These are phyloP conservation scores for Scenedesmus sp. DNA, from an alignment of 163 green algal species.

Conservation along the genomic window DNA sequence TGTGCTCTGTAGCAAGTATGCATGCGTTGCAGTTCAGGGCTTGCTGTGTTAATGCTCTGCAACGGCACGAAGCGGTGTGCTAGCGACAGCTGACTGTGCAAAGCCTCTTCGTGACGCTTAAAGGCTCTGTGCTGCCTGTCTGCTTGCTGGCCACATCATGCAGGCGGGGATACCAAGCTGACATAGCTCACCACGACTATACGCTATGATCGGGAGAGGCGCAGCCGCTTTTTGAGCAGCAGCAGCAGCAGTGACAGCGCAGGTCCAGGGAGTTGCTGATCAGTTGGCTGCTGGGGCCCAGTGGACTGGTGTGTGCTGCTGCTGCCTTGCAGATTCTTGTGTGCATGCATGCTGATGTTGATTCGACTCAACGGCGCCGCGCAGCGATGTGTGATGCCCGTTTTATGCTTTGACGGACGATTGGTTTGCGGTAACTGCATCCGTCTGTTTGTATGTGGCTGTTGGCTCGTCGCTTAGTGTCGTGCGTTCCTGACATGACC, in stretches of 20 bases:
- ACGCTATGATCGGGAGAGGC: constrained; percentile 42
- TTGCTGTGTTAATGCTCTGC: neutral
- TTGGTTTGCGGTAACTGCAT: no score
- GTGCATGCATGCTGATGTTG: no score
- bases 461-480: no score
- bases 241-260: neutral
- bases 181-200: constrained; percentile 59
- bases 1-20: neutral
- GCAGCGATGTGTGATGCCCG: no score
- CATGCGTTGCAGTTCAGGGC: neutral
- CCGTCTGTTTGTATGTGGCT: no score
- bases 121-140: neutral
- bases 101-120: neutral
- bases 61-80: neutral
- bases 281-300: no score
- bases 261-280: no score
- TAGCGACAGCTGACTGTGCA: neutral
- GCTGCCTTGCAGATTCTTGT: neutral
- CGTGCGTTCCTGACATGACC: no score
- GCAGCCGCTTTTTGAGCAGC: neutral
- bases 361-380: no score
- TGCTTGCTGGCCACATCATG: neutral
- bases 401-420: no score
- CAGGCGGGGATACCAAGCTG: constrained; percentile 66
- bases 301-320: neutral